Evolutionary conservation across 306 rosid species (phyloP), one percentile per base, ranked within the genome.

Genomic region (Acacia acuminata): DNA sequence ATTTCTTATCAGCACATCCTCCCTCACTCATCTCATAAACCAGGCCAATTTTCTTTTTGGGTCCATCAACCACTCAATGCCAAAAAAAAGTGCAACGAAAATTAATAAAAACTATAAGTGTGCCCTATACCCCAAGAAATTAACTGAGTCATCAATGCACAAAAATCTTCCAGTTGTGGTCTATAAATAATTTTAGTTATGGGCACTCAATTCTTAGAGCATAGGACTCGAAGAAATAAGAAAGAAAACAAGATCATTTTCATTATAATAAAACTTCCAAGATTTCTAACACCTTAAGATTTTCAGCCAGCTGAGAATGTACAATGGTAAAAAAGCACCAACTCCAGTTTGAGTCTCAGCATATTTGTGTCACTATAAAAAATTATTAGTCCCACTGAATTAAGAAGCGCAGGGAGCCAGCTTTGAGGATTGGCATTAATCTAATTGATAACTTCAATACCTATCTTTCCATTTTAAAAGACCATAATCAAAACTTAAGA

Each of bases 341-440:
- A 79, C 89, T 86, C 74, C 67, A 45, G 74, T 81, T 70, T 25
- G 48, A 73, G 75, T 30, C 48, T 38, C 78, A 25, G 20, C 58
- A 51, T 51, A 15, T 51, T 55, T 20, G 9, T 40, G 30, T 69
- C 73, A 74, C 16, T 66, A n/a, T 77, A 15, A 85, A 85, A 68
- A 56, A 64, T 78, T 48, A 25, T 50, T 56, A 25, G 66, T 82
- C 79, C 68, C 36, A 66, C 77, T 74, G 42, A 64, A 64, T 64
- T 75, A 77, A 61, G 60, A 55, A 24, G 77, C 40, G 66, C 61
- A 76, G 80, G 69, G 56, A 45, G 11, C 60, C 24, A 53, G 20
- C 8, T 53, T 2, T 19, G 9, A 53, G 24, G 60, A 19, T n/a
- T 32, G 20, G n/a, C 43, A 42, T 12, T 25, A 7, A 61, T 73